Conservation (phyloP, 2,329 filamentous ascomycete species). For the Monilinia aucupariae region DNA sequence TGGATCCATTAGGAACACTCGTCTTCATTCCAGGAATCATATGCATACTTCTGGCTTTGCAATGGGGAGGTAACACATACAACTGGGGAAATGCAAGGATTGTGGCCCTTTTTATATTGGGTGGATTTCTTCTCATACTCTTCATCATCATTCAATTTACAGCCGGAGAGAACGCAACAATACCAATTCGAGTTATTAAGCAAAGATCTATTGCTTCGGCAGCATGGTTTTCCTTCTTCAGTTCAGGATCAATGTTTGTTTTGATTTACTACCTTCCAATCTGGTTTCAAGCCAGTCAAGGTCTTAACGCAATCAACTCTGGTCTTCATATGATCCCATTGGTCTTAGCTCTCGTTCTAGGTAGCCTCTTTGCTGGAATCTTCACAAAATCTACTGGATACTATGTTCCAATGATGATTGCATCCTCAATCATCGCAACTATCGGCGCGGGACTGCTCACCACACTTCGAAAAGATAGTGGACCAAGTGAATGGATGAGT, state of each 20-base stretch:
- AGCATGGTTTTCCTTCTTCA: slow-evolving; percentile 33
- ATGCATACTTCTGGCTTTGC: slow-evolving; percentile 35
- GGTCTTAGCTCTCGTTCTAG: slow-evolving; percentile 34
- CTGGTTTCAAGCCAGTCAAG: slow-evolving; percentile 45
- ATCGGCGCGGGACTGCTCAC: slow-evolving; percentile 41
- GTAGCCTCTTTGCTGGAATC: slow-evolving; percentile 32
- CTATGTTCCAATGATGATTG: slow-evolving; percentile 28
- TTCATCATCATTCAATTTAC: slow-evolving; percentile 36
- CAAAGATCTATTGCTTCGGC: slow-evolving; percentile 37
- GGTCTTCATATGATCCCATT: slow-evolving; percentile 37
- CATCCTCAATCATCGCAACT: slow-evolving; percentile 30
- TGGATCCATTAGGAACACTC: slow-evolving; percentile 36
- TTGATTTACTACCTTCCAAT: slow-evolving; percentile 46
- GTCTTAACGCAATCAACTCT: slow-evolving; percentile 37
- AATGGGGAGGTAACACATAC: slow-evolving; percentile 35
- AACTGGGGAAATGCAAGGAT: slow-evolving; percentile 35
- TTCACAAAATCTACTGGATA: slow-evolving; percentile 33
- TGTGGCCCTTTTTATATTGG: slow-evolving; percentile 36
- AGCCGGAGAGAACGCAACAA: slow-evolving; percentile 36
- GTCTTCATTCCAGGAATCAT: slow-evolving; percentile 34
- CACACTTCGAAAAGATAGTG: slow-evolving; percentile 36
- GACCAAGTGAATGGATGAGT: slow-evolving; percentile 36
- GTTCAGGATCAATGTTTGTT: slow-evolving; percentile 36
- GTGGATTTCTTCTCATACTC: slow-evolving; percentile 29
- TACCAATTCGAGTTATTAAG: slow-evolving; percentile 38